These are phyloP conservation scores for Mucuna pruriens DNA, from an alignment of 306 rosid genomes.

Conservation along the genomic window DNA sequence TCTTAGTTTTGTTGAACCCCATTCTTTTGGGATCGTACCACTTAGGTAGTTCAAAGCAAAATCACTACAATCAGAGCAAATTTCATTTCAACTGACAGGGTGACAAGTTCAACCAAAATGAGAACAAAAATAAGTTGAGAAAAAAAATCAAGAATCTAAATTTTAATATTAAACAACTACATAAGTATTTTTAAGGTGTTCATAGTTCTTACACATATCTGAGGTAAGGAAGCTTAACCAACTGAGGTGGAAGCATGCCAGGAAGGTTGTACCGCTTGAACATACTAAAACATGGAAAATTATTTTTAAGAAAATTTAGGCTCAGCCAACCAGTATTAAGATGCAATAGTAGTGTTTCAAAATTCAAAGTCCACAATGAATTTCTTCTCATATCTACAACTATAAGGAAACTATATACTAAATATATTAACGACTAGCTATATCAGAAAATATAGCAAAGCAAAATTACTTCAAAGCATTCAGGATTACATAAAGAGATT, in stretches of 20 bases:
- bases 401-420: background rate
- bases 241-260: slow-evolving; percentile 83
- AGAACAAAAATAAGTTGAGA: slow-evolving; percentile 15
- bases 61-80: slow-evolving; percentile 50
- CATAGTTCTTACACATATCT: slow-evolving; percentile 67
- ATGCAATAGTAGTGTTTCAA: background rate
- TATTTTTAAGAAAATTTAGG: background rate
- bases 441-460: slow-evolving; percentile 24
- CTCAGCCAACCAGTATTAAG: slow-evolving; percentile 11
- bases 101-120: background rate
- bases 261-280: slow-evolving; percentile 67
- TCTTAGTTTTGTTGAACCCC: slow-evolving; percentile 64
- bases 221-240: slow-evolving; percentile 82
- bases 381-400: slow-evolving; percentile 1
- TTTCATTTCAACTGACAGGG: slow-evolving; percentile 21
- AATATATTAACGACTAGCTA: slow-evolving; percentile 9
- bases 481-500: slow-evolving; percentile 45
- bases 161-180: slow-evolving; percentile 8
- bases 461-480: slow-evolving; percentile 21
- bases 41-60: slow-evolving; percentile 68
- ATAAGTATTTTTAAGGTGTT: slow-evolving; percentile 34
- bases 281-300: slow-evolving; percentile 45
- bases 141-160: background rate
- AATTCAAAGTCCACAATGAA: slow-evolving; percentile 10
- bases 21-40: slow-evolving; percentile 81